Percentiles rank a stretch among this genome's conserved stretches.
phyloP scores from a whole-genome alignment of 192 early-diverging fungal genomes.

The Mortierella hygrophila region DNA sequence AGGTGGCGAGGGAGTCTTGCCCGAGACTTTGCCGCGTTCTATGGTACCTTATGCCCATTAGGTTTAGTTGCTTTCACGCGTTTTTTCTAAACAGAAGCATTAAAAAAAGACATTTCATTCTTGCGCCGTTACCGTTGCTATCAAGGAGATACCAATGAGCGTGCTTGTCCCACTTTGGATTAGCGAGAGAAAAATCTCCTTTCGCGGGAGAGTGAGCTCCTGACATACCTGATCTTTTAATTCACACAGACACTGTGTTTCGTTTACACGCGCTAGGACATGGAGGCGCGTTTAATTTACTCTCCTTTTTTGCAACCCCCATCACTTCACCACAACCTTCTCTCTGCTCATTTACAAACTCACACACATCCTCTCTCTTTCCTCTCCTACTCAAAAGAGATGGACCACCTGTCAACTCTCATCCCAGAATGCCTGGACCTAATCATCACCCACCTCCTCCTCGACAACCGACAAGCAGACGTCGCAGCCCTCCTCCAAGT shows the following conservation, averaged over 20 bases:
- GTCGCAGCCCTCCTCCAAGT: background rate
- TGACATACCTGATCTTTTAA: no score
- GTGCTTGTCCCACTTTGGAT: no score
- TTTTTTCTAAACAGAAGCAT: background rate
- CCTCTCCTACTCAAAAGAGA: background rate
- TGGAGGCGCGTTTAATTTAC: background rate
- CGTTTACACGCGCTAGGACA: background rate
- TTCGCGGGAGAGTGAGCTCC: background rate
- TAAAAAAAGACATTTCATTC: background rate
- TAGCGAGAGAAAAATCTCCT: background rate
- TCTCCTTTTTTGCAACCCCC: background rate
- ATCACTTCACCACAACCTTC: no score
- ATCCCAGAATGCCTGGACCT: background rate
- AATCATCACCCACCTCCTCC: background rate
- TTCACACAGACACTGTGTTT: no score
- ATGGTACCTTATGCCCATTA: constrained; percentile 53
- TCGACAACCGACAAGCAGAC: background rate
- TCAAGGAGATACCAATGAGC: background rate
- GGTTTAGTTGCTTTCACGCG: background rate
- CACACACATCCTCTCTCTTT: background rate
- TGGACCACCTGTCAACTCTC: background rate
- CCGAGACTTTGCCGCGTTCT: constrained; percentile 59
- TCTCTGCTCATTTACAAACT: background rate
- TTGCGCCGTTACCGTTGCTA: background rate
- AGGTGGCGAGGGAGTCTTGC: constrained; percentile 57